Conservation (phyloP, 2,329 filamentous ascomycete species). For the Penicillium nordicum region DNA sequence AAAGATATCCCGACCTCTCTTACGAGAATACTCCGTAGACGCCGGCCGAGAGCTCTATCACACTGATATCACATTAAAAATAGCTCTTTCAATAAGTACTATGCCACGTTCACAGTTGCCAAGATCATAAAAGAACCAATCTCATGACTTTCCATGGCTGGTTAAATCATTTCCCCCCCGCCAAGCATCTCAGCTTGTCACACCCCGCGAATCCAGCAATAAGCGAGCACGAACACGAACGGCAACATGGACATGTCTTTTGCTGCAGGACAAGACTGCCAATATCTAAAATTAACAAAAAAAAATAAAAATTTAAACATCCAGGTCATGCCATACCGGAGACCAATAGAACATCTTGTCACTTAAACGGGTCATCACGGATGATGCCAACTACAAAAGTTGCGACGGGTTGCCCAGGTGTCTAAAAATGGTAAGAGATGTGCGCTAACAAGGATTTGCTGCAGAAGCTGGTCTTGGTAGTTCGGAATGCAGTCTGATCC, state of each 20-base stretch:
- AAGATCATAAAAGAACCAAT: neutral
- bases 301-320: too few species aligned
- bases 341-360: neutral
- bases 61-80: conserved; percentile 7
- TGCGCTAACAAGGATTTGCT: conserved; percentile 3
- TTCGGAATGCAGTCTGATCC: neutral
- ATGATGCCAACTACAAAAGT: neutral
- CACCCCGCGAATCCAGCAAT: neutral
- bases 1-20: neutral
- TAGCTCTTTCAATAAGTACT: neutral
- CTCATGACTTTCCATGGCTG: neutral
- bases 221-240: neutral
- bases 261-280: neutral
- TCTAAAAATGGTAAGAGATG: conserved; percentile 5
- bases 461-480: neutral
- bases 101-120: neutral
- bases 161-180: neutral
- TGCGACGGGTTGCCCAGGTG: neutral
- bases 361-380: neutral
- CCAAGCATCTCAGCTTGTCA: conserved; percentile 6
- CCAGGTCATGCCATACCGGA: neutral
- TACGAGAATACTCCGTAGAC: neutral
- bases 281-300: conserved; percentile 4
- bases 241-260: neutral
- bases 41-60: neutral